These are phyloP conservation scores for Xylaria multiplex DNA, from an alignment of 2,329 filamentous ascomycete species.

Conservation along the genomic window DNA sequence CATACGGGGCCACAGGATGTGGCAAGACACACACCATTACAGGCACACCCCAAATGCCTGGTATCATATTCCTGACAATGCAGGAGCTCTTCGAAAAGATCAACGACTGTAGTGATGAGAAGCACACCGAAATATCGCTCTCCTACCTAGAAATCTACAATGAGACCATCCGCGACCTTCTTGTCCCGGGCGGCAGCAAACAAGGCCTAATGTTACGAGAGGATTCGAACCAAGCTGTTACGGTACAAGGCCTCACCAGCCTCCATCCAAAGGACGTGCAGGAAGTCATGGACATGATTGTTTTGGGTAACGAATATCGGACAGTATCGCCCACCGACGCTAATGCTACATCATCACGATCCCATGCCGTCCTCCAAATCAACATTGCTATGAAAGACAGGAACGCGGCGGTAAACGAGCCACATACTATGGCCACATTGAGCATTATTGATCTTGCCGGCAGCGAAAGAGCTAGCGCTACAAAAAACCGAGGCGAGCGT, in stretches of 20 bases:
- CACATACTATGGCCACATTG: constrained; percentile 96
- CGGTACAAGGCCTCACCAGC: constrained; percentile 88
- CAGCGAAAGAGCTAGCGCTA: constrained; percentile 94
- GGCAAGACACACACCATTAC: constrained; percentile 99
- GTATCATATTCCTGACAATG: constrained; percentile 99
- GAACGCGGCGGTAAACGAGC: constrained; percentile 91
- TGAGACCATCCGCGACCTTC: constrained; percentile 93
- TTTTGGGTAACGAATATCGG: constrained; percentile 90
- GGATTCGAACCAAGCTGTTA: constrained; percentile 92
- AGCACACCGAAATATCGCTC: constrained; percentile 87
- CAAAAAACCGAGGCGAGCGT: constrained; percentile 93
- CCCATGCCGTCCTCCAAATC: constrained; percentile 96
- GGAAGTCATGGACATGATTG: constrained; percentile 99
- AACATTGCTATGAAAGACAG: constrained; percentile 94
- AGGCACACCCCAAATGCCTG: constrained; percentile 89
- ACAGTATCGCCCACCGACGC: constrained; percentile 97
- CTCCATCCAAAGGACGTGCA: constrained; percentile 91
- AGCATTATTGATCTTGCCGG: constrained; percentile 98
- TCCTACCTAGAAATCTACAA: constrained; percentile 99
- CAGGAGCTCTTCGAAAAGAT: constrained; percentile 98
- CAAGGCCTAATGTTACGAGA: constrained; percentile 90
- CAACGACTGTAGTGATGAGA: constrained; percentile 83
- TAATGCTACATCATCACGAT: constrained; percentile 96
- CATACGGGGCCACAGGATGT: constrained; percentile 96
- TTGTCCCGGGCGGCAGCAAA: constrained; percentile 86